phyloP scores from a whole-genome alignment of 768 basidiomycete genomes.

The Termitomyces sp. region DNA sequence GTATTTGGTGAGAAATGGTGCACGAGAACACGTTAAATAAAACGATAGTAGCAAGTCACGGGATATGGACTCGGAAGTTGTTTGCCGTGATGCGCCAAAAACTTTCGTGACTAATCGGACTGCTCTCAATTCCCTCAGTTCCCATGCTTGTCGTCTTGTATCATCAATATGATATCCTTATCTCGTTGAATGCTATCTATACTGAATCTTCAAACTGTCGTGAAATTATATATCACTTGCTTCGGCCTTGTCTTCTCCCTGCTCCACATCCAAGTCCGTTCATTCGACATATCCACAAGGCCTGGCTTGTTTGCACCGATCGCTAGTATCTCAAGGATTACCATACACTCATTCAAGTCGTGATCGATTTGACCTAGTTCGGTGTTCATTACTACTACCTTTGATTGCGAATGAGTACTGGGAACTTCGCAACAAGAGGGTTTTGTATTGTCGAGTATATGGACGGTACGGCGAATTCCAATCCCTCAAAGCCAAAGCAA shows the following conservation, averaged over 20 bases:
- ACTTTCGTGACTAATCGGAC: neutral
- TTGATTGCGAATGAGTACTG: neutral
- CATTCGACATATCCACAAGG: no score
- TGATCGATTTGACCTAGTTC: no score
- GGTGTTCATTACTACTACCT: no score
- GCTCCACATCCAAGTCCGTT: no score
- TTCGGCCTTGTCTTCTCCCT: no score
- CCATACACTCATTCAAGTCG: no score
- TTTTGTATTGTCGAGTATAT: no score
- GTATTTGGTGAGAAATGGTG: neutral
- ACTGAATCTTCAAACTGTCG: neutral
- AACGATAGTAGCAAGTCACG: neutral
- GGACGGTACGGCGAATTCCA: neutral
- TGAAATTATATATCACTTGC: neutral
- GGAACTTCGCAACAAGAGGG: no score
- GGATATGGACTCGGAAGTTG: neutral
- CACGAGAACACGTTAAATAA: neutral
- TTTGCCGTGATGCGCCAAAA: neutral
- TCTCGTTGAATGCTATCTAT: neutral
- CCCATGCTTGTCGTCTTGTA: neutral
- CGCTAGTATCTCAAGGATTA: no score
- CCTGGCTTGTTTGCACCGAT: no score
- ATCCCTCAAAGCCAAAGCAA: neutral
- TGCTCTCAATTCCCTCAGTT: neutral
- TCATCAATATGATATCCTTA: neutral